Conservation (phyloP, 768 basidiomycete genomes). For the Kwoniella dejecticola region DNA sequence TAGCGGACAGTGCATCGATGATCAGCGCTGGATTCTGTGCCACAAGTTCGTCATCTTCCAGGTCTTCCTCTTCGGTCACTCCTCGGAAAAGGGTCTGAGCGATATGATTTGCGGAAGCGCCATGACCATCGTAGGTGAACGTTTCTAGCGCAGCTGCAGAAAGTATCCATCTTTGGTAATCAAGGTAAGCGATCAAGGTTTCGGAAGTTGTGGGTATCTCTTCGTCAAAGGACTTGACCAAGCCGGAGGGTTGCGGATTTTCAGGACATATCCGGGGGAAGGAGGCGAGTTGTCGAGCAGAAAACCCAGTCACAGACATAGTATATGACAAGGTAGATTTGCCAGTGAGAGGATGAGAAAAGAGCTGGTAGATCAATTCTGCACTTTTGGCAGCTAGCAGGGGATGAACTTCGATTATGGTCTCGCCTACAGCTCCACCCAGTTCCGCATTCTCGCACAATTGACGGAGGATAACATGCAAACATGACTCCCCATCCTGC, state of each 20-base stretch:
- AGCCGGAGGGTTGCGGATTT: conserved; percentile 13
- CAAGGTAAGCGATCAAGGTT: conserved; percentile 72
- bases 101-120: conserved; percentile 67
- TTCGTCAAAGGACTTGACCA: conserved; percentile 15
- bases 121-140: conserved; percentile 77
- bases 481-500: conserved; percentile 62
- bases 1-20: conserved; percentile 81
- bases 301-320: conserved; percentile 84
- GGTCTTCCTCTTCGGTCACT: conserved; percentile 57
- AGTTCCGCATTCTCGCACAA: conserved; percentile 71
- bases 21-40: conserved; percentile 76
- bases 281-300: conserved; percentile 73
- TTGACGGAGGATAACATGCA: conserved; percentile 78
- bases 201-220: conserved; percentile 53
- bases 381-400: conserved; percentile 83
- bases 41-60: conserved; percentile 59
- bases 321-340: conserved; percentile 80
- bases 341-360: conserved; percentile 80
- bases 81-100: conserved; percentile 76
- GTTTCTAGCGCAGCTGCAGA: conserved; percentile 85
- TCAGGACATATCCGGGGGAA: conserved; percentile 36
- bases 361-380: conserved; percentile 78
- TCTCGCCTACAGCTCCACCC: conserved; percentile 55
- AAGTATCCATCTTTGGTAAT: conserved; percentile 78
- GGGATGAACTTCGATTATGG: conserved; percentile 61